Conservation (phyloP, 352 stramenopile genomes). For the Blastocystis sp. region DNA sequence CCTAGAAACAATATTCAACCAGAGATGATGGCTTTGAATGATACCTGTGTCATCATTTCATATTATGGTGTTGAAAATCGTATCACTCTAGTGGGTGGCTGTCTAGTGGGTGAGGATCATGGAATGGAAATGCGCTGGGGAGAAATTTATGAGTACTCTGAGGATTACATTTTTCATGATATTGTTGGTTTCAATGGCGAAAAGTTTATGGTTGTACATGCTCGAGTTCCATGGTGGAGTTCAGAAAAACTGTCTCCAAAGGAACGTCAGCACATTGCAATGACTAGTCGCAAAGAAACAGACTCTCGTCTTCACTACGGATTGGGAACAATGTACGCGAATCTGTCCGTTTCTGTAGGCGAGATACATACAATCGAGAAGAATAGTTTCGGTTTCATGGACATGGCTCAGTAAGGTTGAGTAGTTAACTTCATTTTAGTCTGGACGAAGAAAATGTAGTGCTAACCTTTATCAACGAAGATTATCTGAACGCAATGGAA, state of each 20-base stretch:
- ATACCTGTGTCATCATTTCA: constrained; percentile 39
- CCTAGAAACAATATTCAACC: neutral
- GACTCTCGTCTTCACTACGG: constrained; percentile 29
- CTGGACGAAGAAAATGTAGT: neutral
- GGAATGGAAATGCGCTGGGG: constrained; percentile 11
- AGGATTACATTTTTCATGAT: constrained; percentile 61
- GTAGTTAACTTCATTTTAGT: neutral
- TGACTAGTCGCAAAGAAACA: neutral
- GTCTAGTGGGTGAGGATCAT: neutral
- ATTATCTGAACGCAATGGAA: constrained; percentile 7
- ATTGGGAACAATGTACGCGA: neutral
- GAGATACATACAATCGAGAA: neutral
- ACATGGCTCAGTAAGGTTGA: constrained; percentile 10
- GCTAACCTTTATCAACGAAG: constrained; percentile 39
- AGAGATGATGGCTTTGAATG: constrained; percentile 25
- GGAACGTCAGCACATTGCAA: neutral
- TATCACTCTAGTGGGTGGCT: constrained; percentile 28
- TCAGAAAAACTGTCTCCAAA: neutral
- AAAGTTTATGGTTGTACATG: constrained; percentile 39
- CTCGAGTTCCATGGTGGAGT: constrained; percentile 13
- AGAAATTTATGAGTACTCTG: constrained; percentile 31
- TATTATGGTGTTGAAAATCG: constrained; percentile 37
- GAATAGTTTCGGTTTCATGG: constrained; percentile 56
- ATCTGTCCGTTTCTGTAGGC: neutral
- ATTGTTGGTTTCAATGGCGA: neutral